Evolutionary conservation across 2,329 filamentous ascomycete genomes (phyloP), one percentile per base, ranked within the genome.

Genomic region (Cercospora canescens): DNA sequence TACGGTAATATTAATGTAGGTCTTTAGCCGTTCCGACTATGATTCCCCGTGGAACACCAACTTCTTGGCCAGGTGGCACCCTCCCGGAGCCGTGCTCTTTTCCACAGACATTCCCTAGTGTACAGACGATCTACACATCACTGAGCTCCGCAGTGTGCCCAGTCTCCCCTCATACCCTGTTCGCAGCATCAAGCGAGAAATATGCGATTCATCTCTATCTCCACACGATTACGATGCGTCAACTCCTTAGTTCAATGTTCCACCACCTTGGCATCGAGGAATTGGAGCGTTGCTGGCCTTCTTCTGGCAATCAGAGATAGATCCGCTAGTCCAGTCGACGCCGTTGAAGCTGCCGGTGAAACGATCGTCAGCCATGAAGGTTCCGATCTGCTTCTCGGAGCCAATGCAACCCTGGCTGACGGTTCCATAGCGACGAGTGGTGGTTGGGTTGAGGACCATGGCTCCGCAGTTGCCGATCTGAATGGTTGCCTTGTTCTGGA

Each of bases 351-450:
- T 59, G 8, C 62, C 62, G 2, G 52, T 45, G 8, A 63, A 60
- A 62, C 64, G 67, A 52, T 67, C 59, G 35, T 73, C 71, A 12
- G 71, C 70, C 60, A 66, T 67, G 55, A 67, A 73, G 8, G 71
- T 72, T 3, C 66, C 70, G 14, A 61, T 30, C 58, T 71, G 24
- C 62, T 63, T 66, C 8, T 57, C 39, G 8, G 34, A 30, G 32
- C 67, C 71, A 16, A 69, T 41, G 54, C 71, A 69, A 16, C 71
- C 71, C 35, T 68, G 21, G 52, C 63, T 41, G 8, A 69, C 57
- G n/a, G 62, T 60, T 26, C 70, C 71, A 48, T 67, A 73, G 24
- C 69, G 66, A 52, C 71, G 70, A 26, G 71, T 72, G 32, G 62
- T 67, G 24, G 68, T 21, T 24, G 71, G 71, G 35, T 68, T 65